Percentiles rank a stretch among this genome's conserved stretches.
These are phyloP conservation scores for Fusarium sp. DNA, from an alignment of 2,329 filamentous ascomycete species.

Conservation along the genomic window DNA sequence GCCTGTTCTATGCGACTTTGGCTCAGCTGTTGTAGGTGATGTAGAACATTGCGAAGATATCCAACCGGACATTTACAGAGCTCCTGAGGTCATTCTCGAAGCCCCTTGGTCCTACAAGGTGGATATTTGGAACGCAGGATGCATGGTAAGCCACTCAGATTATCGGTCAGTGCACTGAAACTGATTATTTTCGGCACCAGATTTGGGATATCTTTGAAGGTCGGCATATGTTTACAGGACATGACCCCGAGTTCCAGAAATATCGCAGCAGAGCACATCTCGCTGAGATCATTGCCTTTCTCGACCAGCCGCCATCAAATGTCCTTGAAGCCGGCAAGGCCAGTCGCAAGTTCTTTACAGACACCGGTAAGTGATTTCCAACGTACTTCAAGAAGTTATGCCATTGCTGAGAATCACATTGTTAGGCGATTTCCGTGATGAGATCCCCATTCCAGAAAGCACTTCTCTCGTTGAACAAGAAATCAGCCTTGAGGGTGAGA, in stretches of 20 bases:
- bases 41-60: constrained; percentile 48
- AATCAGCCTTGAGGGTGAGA: constrained; percentile 48
- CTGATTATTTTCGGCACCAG: constrained; percentile 38
- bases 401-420: too few species aligned
- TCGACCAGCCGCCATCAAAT: constrained; percentile 54
- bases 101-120: constrained; percentile 57
- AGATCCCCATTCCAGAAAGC: constrained; percentile 32
- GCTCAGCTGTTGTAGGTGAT: constrained; percentile 54
- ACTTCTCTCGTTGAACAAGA: constrained; percentile 52
- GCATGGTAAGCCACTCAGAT: constrained; percentile 55
- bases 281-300: constrained; percentile 58
- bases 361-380: constrained; percentile 42
- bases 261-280: constrained; percentile 59
- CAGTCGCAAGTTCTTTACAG: constrained; percentile 52
- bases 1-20: constrained; percentile 61
- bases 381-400: too few species aligned
- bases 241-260: constrained; percentile 50
- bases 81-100: constrained; percentile 59
- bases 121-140: constrained; percentile 64
- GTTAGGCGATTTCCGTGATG: constrained; percentile 29
- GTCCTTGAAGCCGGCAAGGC: constrained; percentile 48
- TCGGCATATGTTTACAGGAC: constrained; percentile 54
- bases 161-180: background rate
- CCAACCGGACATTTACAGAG: constrained; percentile 55
- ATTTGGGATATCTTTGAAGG: constrained; percentile 63